Percentiles rank a stretch among this genome's conserved stretches.
Conservation (phyloP, 139 green algal species). For the Haematococcus sp. region DNA sequence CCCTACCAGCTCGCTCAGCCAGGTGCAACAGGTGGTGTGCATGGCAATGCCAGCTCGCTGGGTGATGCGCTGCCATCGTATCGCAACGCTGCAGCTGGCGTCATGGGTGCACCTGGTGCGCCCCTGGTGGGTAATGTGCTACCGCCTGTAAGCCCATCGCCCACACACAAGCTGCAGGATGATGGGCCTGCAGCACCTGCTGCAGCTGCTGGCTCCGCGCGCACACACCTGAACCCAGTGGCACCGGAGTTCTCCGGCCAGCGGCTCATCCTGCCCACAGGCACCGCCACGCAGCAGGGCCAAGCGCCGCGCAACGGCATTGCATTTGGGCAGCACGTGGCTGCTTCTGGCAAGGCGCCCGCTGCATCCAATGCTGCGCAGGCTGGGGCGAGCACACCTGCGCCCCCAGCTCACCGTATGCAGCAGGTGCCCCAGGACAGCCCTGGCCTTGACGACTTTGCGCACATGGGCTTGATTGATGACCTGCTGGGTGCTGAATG, state of each 20-base stretch:
- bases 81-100: constrained; percentile 42
- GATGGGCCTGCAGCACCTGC: constrained; percentile 4
- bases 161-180: constrained; percentile 5
- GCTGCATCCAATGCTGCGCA: background rate
- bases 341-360: background rate
- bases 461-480: constrained; percentile 79
- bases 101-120: background rate
- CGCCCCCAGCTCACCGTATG: background rate
- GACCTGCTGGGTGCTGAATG: constrained; percentile 55
- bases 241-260: constrained; percentile 20
- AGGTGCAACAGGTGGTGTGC: constrained; percentile 15
- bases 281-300: constrained; percentile 1
- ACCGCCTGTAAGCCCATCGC: too few relatives aligned
- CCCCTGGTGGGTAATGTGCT: too few relatives aligned
- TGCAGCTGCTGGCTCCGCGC: constrained; percentile 2
- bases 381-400: background rate
- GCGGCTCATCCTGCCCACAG: background rate
- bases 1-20: background rate
- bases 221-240: constrained; percentile 10
- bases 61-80: constrained; percentile 21
- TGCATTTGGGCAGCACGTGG: too few relatives aligned
- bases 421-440: constrained; percentile 36
- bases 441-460: constrained; percentile 78
- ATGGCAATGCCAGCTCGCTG: too few relatives aligned
- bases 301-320: too few relatives aligned